A percentile compares a stretch with the other conserved stretches of the same genome.
These are phyloP conservation scores for Noccaea caerulescens DNA, from an alignment of 345 rosid species.

Conservation along the genomic window DNA sequence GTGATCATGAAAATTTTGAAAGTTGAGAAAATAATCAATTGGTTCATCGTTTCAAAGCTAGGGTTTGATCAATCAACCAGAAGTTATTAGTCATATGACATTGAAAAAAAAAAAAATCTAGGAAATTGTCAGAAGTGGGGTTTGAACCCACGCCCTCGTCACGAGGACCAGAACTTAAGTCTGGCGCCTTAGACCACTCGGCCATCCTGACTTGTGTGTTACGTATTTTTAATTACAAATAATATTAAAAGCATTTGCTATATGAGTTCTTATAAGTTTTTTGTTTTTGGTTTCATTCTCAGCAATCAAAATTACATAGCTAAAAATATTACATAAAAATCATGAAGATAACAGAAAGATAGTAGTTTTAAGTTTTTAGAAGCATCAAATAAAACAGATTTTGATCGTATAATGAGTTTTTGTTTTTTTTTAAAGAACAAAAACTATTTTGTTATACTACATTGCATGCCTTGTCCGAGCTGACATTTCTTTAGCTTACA, in stretches of 20 bases:
- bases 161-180: conserved; percentile 73
- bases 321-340: not conserved
- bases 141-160: too few relatives aligned
- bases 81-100: too few relatives aligned
- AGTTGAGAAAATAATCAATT: not conserved
- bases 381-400: not conserved
- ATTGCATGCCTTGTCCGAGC: conserved; percentile 1
- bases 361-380: not conserved
- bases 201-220: conserved; percentile 59
- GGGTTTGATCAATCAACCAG: not conserved
- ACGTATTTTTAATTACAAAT: too few relatives aligned
- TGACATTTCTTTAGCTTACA: conserved; percentile 24
- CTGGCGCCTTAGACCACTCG: conserved; percentile 91
- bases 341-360: not conserved
- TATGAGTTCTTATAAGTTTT: too few relatives aligned
- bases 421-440: not conserved
- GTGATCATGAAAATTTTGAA: not conserved
- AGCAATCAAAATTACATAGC: not conserved
- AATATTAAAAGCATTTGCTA: too few relatives aligned
- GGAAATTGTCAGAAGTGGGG: too few relatives aligned
- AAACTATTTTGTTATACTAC: not conserved
- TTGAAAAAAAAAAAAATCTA: too few relatives aligned
- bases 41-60: not conserved
- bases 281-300: not conserved
- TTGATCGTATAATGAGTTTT: not conserved